Evolutionary conservation across 768 basidiomycete genomes (phyloP), one percentile per base, ranked within the genome.

Genomic region (Termitomyces eurrhizus): DNA sequence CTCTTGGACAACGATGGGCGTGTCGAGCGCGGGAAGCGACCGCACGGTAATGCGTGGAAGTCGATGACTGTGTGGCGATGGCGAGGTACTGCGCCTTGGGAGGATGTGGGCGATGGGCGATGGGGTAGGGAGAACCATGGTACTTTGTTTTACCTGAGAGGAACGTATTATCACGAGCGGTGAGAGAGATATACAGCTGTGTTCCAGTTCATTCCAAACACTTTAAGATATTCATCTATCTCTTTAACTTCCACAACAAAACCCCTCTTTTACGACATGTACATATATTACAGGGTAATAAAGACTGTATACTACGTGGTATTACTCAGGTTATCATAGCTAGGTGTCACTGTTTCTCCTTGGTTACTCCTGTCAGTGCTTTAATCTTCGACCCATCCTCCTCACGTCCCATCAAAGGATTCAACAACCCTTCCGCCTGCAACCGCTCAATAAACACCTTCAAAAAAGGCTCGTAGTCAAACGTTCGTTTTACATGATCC

Each of bases 401-500:
- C 45, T 77, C 75, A 9, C 73, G 65, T 56, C 75, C 75, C 3
- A 85, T 73, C 21, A 81, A 65, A 1, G 75, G 64, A 42, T 79
- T 74, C 33, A 87, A 68, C 21, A 82, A 60, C 0, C 82, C 83
- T 61, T 83, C 82, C 1, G 70, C 59, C 44, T 83, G 77, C 63
- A 85, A 60, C 2, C 69, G 66, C 14, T 64, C 70, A 8, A 83
- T 62, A 61, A 81, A 85, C 39, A 72, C 75, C n/a, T 69, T 71
- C 35, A 86, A 71, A 69, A 88, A 86, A 0, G 83, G 84, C 65
- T 85, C 84, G 63, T 86, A 88, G 69, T 88, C 84, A 63, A 80
- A 82, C 11, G 84, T 86, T 14, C 86, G 73, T 55, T 82, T 84
- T 48, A 83, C 66, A 62, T 85, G 78, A 26, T 88, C 85, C 11